Evolutionary conservation across 768 basidiomycete species (phyloP).

Genomic region (Tephrocybe rancida): DNA sequence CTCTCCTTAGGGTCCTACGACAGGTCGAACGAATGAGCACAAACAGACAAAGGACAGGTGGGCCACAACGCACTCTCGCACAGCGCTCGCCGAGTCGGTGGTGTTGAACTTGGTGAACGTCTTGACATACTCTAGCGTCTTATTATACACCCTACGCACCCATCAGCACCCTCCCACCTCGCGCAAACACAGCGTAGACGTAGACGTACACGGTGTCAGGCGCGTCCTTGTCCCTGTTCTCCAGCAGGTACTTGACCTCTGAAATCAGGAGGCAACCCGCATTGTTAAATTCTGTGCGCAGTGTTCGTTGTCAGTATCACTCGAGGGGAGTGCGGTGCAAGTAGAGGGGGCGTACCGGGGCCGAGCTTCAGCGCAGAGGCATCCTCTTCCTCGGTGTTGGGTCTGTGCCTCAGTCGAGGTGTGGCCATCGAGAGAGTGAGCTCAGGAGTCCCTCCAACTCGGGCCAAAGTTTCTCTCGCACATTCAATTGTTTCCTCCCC

Average conservation of each 20-base stretch:
- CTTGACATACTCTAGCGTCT: constrained; percentile 90
- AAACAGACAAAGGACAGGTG: background rate
- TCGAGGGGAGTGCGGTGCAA: background rate
- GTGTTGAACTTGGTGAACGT: constrained; percentile 90
- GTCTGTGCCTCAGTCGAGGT: constrained; percentile 65
- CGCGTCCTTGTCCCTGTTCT: constrained; percentile 85
- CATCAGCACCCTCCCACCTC: background rate
- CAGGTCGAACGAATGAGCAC: background rate
- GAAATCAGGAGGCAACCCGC: constrained; percentile 90
- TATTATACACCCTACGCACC: constrained; percentile 69
- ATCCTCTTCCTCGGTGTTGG: constrained; percentile 79
- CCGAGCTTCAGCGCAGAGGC: constrained; percentile 85
- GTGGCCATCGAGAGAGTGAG: constrained; percentile 48
- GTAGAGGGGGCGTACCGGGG: constrained; percentile 43
- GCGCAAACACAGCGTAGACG: background rate
- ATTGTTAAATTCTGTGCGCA: constrained; percentile 82
- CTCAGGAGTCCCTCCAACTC: background rate
- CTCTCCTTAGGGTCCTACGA: constrained; percentile 74
- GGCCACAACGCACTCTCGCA: constrained; percentile 72
- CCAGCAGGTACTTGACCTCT: constrained; percentile 88
- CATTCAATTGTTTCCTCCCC: constrained; percentile 1
- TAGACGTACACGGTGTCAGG: constrained; percentile 81
- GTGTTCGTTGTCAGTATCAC: background rate
- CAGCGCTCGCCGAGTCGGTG: constrained; percentile 80
- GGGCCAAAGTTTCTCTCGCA: background rate